Evolutionary conservation across 2,329 filamentous ascomycete species (phyloP), one percentile per base, ranked within the genome.

Genomic region (Nothophaeocryptopus gaeumannii): DNA sequence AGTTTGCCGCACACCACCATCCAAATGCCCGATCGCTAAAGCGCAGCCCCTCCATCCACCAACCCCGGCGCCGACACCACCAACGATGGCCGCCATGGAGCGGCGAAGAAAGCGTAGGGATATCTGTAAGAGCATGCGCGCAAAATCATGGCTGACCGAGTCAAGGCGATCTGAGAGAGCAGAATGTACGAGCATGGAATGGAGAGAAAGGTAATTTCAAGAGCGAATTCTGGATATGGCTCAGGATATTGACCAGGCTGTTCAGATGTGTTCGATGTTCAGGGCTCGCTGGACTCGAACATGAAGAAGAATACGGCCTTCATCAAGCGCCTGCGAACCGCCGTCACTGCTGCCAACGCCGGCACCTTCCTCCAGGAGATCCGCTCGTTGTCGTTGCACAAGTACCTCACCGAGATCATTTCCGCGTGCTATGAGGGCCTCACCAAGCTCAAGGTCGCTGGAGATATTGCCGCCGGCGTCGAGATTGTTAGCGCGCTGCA

Each of bases 241-340:
- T 26, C 20, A 31, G 32, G 37, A 16, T 33, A 36, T 38, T 47
- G 38, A 46, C 33, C 14, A 11, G 12, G 16, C 4, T 30, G 44
- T 39, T 31, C 59, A 95, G 90, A 88, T 75, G 74, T 95, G 55
- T 89, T 95, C 65, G 73, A 82, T 46, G 84, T 93, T 61, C 84
- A 82, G 70, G 80, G 81, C 66, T 86, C 88, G 29, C 85, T 97
- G 65, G 92, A 97, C 71, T 96, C 92, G 45, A 93, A 91, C 44
- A 79, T 97, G 70, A 96, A 96, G 75, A 97, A 96, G 77, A 97
- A 97, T 65, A 97, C 92, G 3, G 90, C 91, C 59, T 96, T 97
- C 70, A 97, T 97, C 67, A 96, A 96, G 73, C 89, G 92, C 65
- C 79, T 97, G 48, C 88, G 92, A 62, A 96, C 92, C 51, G 88